Evolutionary conservation across 768 basidiomycete genomes (phyloP), one percentile per base, ranked within the genome.

Genomic region (Phaeotremella fagi): DNA sequence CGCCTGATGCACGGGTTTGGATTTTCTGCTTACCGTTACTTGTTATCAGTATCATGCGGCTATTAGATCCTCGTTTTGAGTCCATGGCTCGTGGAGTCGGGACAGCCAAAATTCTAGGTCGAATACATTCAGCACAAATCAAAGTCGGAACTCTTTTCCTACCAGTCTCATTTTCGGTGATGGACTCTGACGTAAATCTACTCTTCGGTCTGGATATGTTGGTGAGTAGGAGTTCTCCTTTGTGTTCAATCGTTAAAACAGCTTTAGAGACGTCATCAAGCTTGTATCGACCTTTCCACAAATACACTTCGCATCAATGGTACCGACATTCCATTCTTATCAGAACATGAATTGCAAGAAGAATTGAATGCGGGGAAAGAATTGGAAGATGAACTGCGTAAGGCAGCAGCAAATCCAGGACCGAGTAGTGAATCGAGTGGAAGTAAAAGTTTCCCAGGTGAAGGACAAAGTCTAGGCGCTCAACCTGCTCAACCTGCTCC

Each of bases 151-250:
- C 90, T 74, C 78, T 97, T 24, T 78, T 80, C 75, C 80, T 99
- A 5, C 85, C 91, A 0, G 97, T 94, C 73, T 83, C 90, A 0
- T 88, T 98, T 73, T 90, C 90, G 6, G 84, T 99, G 57, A 88
- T 99, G 82, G 95, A 99, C 82, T 91, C 91, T 31, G 85, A 87
- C 52, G 90, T 98, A 42, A 94, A 98, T 68, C 83, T 99, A n/a
- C 79, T 99, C 2, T 85, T 99, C 36, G 95, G 95, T 5, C 81
- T 99, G n/a, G 95, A 99, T 79, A 98, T 98, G 95, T 82, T 98
- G 16, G 68, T 67, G 38, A 55, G 65, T 57, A 5, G 0, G n/a
- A n/a, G n/a, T n/a, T n/a, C n/a, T 20, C 2, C 3, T 3, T 20
- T 11, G 24, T 4, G 49, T n/a, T 23, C 28, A 18, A 9, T 22